Evolutionary conservation across 495 filamentous ascomycete genomes (phyloP).

Genomic region (Alectoria sarmentosa): DNA sequence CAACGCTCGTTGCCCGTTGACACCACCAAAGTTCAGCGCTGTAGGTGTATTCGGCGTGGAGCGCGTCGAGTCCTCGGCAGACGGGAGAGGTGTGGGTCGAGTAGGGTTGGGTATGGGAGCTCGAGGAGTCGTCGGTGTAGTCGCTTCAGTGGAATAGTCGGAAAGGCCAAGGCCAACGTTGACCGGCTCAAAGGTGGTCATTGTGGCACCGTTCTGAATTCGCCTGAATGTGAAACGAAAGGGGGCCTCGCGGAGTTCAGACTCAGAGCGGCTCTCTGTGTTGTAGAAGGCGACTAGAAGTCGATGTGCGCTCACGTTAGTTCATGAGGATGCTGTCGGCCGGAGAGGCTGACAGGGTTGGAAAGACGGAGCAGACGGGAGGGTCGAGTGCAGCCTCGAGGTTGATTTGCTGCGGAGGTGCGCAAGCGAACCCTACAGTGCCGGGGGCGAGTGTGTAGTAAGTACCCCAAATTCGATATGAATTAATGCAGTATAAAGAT

Average conservation of each 20-base stretch:
- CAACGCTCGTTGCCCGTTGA: constrained; percentile 53
- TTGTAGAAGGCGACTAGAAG: constrained; percentile 26
- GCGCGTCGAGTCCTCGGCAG: constrained; percentile 25
- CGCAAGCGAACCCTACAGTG: neutral
- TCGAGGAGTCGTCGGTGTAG: constrained; percentile 57
- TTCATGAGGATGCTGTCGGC: constrained; percentile 8
- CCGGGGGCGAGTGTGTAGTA: neutral
- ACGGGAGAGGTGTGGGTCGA: constrained; percentile 31
- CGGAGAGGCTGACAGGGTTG: constrained; percentile 9
- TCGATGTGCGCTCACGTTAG: constrained; percentile 12
- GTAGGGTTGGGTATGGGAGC: constrained; percentile 41
- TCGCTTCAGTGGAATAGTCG: constrained; percentile 47
- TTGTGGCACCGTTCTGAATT: constrained; percentile 11
- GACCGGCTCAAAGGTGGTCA: constrained; percentile 68
- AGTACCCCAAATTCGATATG: neutral
- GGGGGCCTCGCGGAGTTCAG: constrained; percentile 18
- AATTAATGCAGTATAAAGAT: neutral
- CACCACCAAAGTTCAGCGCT: constrained; percentile 48
- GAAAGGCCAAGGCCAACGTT: constrained; percentile 60
- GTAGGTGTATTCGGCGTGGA: constrained; percentile 57
- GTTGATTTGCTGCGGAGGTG: neutral
- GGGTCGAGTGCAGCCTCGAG: constrained; percentile 13
- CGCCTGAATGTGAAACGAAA: neutral
- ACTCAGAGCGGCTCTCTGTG: constrained; percentile 31
- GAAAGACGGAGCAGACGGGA: neutral